phyloP scores from a whole-genome alignment of 768 basidiomycete genomes.

The Phanerochaete carnosa region DNA sequence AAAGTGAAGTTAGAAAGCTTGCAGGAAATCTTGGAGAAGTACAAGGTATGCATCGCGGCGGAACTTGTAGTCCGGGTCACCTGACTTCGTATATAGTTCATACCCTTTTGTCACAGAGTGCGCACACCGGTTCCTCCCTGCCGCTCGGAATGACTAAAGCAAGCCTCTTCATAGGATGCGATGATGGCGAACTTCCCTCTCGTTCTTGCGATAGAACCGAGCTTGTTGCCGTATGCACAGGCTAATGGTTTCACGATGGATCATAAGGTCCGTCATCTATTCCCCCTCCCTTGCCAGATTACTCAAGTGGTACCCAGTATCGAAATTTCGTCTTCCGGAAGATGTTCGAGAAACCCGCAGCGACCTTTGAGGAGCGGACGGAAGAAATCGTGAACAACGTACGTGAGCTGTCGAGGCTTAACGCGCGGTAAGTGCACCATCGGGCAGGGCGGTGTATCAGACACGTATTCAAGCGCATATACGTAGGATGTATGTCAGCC shows the following conservation, averaged over 20 bases:
- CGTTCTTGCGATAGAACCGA: constrained; percentile 73
- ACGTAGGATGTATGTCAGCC: constrained; percentile 73
- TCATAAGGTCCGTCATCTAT: constrained; percentile 48
- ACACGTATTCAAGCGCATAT: neutral
- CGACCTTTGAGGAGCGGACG: constrained; percentile 47
- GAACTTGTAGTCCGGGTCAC: neutral
- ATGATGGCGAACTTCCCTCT: constrained; percentile 77
- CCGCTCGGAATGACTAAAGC: neutral
- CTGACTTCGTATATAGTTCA: constrained; percentile 48
- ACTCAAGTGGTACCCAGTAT: constrained; percentile 42
- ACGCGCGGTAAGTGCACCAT: constrained; percentile 49
- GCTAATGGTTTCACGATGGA: constrained; percentile 79
- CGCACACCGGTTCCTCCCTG: constrained; percentile 13
- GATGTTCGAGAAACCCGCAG: constrained; percentile 67
- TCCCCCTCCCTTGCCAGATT: neutral
- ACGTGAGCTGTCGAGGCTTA: constrained; percentile 66
- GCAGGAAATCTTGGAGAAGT: constrained; percentile 64
- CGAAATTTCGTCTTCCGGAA: constrained; percentile 86
- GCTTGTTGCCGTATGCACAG: constrained; percentile 66
- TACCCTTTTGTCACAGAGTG: constrained; percentile 73
- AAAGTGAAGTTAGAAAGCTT: constrained; percentile 62
- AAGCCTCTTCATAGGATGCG: constrained; percentile 51
- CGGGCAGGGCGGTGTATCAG: neutral
- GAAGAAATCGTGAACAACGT: constrained; percentile 70
- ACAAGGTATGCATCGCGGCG: constrained; percentile 44